Evolutionary conservation across 768 basidiomycete species (phyloP).

Genomic region (Russula ochroleuca): DNA sequence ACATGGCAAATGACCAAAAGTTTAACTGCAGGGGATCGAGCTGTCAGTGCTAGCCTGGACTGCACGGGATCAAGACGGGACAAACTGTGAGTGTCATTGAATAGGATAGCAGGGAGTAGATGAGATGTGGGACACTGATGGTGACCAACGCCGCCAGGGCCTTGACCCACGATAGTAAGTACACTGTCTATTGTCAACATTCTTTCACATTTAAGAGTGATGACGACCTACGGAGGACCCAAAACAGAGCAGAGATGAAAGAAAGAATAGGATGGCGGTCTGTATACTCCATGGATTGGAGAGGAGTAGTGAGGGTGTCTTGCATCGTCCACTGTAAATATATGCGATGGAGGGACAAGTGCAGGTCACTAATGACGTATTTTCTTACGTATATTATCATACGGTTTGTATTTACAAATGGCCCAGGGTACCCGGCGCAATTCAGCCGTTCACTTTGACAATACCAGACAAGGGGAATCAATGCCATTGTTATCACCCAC

Average conservation of each 20-base stretch:
- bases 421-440: neutral
- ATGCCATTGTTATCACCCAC: neutral
- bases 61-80: conserved; percentile 4
- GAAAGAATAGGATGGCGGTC: conserved; percentile 70
- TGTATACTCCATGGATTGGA: conserved; percentile 21
- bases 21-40: conserved; percentile 54
- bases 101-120: conserved; percentile 77
- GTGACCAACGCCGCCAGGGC: conserved; percentile 73
- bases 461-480: neutral
- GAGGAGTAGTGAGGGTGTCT: conserved; percentile 1
- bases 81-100: conserved; percentile 82
- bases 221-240: conserved; percentile 66
- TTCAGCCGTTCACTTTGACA: neutral
- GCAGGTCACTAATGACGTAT: conserved; percentile 9
- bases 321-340: conserved; percentile 14
- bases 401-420: neutral
- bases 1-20: conserved; percentile 83
- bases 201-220: conserved; percentile 10
- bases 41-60: neutral
- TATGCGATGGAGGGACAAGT: neutral
- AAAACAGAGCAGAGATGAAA: conserved; percentile 75
- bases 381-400: conserved; percentile 6
- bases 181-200: conserved; percentile 48
- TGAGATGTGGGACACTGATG: conserved; percentile 73
- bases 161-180: conserved; percentile 76